Evolutionary conservation across 1,139 yeast genomes (phyloP), one percentile per base, ranked within the genome.

Genomic region (Nematodospora anomalae): DNA sequence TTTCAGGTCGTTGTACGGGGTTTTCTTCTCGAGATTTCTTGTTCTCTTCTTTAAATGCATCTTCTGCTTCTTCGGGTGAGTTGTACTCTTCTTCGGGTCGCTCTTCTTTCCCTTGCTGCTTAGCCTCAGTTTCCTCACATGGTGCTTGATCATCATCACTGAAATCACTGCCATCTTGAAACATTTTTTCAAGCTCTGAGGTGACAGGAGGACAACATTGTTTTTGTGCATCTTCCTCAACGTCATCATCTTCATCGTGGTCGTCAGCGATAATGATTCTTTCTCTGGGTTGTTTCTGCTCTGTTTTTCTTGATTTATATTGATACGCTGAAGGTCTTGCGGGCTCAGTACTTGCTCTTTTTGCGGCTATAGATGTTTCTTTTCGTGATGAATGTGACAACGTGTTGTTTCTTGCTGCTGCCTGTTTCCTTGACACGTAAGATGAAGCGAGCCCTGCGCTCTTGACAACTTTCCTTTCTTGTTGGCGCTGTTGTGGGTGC

Each of bases 271-370:
- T 51, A 2, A 68, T 62, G 13, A 68, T 70, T 29, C 70, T 52
- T 34, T 69, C 73, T 34, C 54, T 62, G 2, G 69, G 69, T 25
- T 53, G 55, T 25, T 46, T 50, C 10, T 44, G 49, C 28, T 64
- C 67, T 12, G 48, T 26, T 37, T 70, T 70, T 16, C 75, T 51
- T 2, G 74, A 68, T 44, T 67, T 66, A 44, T 70, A 69, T 35
- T 61, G 63, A 45, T 61, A 67, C 4, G 47, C 45, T 4, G 51
- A 27, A 6, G 27, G 14, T 2, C 15, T 14, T 6, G 46, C 45
- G 6, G 36, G 38, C 16, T 48, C 47, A 9, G 45, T 35, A 5
- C 42, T 15, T 14, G 45, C 26, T 35, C 51, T 43, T 37, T 43
- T 46, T 8, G 29, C 32, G 3, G 42, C 44, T 6, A 28, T 13